These are phyloP conservation scores for Colletotrichum sp. DNA, from an alignment of 2,329 filamentous ascomycete species.

Conservation along the genomic window DNA sequence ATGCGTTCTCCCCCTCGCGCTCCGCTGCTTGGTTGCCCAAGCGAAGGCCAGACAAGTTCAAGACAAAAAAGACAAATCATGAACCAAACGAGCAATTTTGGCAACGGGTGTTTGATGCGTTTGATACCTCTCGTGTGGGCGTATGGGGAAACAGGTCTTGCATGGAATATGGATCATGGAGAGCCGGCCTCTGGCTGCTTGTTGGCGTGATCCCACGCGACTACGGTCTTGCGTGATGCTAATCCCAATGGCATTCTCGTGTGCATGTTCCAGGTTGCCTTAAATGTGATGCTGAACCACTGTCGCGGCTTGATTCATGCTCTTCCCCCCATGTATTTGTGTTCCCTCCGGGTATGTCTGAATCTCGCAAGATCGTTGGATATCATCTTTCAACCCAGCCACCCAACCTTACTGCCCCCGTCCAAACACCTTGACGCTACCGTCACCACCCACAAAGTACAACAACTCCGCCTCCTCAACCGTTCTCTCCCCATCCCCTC, in stretches of 20 bases:
- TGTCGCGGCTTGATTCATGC: background rate
- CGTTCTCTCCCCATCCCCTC: constrained; percentile 37
- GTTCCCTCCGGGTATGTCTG: background rate
- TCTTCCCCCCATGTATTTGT: background rate
- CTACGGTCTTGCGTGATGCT: background rate
- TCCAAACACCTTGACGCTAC: constrained; percentile 82
- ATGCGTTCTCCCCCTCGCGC: background rate
- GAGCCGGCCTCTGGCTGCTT: constrained; percentile 4
- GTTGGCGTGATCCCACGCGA: background rate
- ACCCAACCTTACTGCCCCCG: constrained; percentile 61
- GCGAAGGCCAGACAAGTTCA: constrained; percentile 12
- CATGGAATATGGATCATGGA: constrained; percentile 14
- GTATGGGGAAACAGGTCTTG: background rate
- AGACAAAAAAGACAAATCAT: constrained; percentile 5
- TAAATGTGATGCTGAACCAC: background rate
- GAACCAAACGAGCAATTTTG: background rate
- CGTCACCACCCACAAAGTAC: constrained; percentile 82
- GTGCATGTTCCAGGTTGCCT: background rate
- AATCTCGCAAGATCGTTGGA: background rate
- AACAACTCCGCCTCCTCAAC: constrained; percentile 73
- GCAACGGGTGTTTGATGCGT: background rate
- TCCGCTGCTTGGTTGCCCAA: constrained; percentile 7
- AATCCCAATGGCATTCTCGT: background rate
- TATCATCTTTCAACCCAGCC: background rate
- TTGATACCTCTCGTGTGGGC: constrained; percentile 9